Base-by-base conservation (phyloP, 2,329 filamentous ascomycete species). In the Ilyonectria destructans region DNA sequence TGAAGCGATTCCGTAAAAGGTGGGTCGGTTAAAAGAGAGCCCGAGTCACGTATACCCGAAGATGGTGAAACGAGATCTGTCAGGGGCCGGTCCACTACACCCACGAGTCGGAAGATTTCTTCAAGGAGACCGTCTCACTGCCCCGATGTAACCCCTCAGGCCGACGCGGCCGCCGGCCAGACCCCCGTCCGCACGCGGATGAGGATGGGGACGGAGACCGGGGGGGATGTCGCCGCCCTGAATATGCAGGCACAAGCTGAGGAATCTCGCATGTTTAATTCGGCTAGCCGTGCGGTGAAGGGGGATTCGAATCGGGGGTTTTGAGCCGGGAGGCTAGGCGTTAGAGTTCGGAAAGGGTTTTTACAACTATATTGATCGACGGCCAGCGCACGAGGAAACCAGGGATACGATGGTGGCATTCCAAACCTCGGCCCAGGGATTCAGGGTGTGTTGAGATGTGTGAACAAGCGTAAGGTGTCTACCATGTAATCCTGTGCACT, bases 31-130 rank as follows among this genome's bases (percentile, higher is more conserved):
- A 4, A 23, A 31, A 10, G 45, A 35, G 37, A n/a, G 15, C 26
- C 23, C 40, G 35, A 62, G 19, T 62, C 57, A 49, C 23, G 31
- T 21, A 49, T 31, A 60, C 35, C 58, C 12, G 35, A 66, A 43
- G 19, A 35, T 61, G 63, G 52, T 66, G 63, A 66, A 66, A 66
- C 63, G 6, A 58, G 58, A 61, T 61, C 58, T 35, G 58, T 54
- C 57, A 66, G 63, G 63, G 63, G 55, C 10, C 9, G 17, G n/a
- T 10, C n/a, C n/a, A 15, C 23, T 17, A 31, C 45, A 45, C 31
- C 15, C 45, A 46, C 58, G 37, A 66, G 45, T 37, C 58, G 63
- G 63, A 56, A 56, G 51, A 61, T 62, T 52, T 62, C 45, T 58
- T 40, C 29, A 17, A 52, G 33, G 46, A 17, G 19, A 33, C 58